phyloP scores from a whole-genome alignment of 176 grass and related monocot species.

The Metroxylon sagu region DNA sequence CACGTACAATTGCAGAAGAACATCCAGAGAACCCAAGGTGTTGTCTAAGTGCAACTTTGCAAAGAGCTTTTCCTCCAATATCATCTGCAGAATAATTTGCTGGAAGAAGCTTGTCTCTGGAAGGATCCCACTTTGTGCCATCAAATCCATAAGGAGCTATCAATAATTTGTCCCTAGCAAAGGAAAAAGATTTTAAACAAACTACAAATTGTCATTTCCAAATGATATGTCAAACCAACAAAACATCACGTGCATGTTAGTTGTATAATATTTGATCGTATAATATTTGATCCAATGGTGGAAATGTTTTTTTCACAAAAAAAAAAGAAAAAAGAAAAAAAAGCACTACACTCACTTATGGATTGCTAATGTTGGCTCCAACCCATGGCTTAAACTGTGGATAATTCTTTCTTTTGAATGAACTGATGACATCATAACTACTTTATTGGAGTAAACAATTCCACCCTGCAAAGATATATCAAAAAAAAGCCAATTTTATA shows the following conservation, averaged over 20 bases:
- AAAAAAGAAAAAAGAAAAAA: conserved; percentile 4
- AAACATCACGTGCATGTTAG: too few species aligned
- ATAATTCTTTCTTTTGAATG: conserved; percentile 30
- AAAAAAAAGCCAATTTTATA: conserved; percentile 1
- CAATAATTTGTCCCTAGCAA: conserved; percentile 38
- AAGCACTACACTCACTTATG: conserved; percentile 32
- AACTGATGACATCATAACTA: conserved; percentile 39
- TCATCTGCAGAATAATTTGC: conserved; percentile 35
- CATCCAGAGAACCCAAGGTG: conserved; percentile 15
- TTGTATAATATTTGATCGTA: too few species aligned
- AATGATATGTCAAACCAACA: too few species aligned
- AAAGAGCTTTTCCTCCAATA: conserved; percentile 40
- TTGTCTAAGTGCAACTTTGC: conserved; percentile 32
- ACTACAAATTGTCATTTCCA: neutral
- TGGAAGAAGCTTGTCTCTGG: conserved; percentile 42
- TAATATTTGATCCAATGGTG: too few species aligned
- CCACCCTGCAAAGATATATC: conserved; percentile 44
- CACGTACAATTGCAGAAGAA: conserved; percentile 30
- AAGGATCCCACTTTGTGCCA: conserved; percentile 43
- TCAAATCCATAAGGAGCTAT: conserved; percentile 37
- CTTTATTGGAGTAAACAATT: conserved; percentile 61
- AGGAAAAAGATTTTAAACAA: neutral
- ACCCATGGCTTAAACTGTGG: conserved; percentile 28
- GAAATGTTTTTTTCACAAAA: neutral
- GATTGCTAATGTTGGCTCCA: conserved; percentile 43